Conservation (phyloP, 2,329 filamentous ascomycete species). For the Rhynchosporium graminicola region DNA sequence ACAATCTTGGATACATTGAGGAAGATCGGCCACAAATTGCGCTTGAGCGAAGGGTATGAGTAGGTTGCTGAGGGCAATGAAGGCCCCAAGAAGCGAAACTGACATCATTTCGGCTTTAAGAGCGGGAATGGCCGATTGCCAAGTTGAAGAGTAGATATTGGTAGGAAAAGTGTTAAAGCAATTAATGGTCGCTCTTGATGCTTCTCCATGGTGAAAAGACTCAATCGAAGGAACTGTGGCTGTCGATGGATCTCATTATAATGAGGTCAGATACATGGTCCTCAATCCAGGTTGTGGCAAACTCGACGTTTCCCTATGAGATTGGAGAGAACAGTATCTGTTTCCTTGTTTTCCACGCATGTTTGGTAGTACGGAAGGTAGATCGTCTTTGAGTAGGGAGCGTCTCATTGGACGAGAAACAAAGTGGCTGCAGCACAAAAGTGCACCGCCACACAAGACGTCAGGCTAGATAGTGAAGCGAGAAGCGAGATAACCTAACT, state of each 20-base stretch:
- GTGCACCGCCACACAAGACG: constrained; percentile 27
- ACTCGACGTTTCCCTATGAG: constrained; percentile 12
- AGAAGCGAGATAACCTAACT: no score
- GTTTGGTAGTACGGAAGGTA: constrained; percentile 9
- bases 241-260: constrained; percentile 7
- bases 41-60: constrained; percentile 31
- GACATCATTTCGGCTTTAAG: constrained; percentile 13
- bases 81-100: neutral
- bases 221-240: constrained; percentile 18
- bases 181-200: neutral
- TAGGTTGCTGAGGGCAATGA: constrained; percentile 19
- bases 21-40: constrained; percentile 35
- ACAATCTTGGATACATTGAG: constrained; percentile 43
- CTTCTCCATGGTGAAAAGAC: constrained; percentile 5
- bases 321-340: constrained; percentile 8
- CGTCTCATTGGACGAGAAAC: no score
- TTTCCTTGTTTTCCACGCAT: constrained; percentile 29
- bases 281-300: constrained; percentile 26
- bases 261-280: constrained; percentile 4
- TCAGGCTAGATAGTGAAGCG: no score
- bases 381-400: neutral
- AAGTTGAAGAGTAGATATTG: neutral
- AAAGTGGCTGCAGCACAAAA: neutral
- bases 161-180: neutral
- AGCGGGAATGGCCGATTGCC: neutral